Evolutionary conservation across 164 flowering plant genomes (phyloP), one percentile per base, ranked within the genome.

Genomic region (Berberis vulgaris): DNA sequence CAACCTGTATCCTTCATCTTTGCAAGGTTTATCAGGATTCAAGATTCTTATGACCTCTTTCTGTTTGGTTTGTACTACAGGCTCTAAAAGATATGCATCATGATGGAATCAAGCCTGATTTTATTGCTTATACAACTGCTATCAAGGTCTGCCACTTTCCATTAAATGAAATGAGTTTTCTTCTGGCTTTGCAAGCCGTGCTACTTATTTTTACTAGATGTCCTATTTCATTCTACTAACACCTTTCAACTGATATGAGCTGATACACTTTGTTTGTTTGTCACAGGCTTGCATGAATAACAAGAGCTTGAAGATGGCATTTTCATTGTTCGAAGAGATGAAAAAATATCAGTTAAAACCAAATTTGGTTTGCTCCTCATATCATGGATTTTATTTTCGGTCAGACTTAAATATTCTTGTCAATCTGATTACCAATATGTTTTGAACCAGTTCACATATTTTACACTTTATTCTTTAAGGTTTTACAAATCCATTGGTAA

Each of bases 111-210:
- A 78, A 74, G 60, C 93, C 96, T 62, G 98, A 92, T 73, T 91
- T 89, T 57, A 68, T 92, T 62, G 81, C 96, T 50, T 92, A 89
- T 67, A 87, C 98, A 61, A 79, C 92, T 65, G 86, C 87, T 50
- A 89, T 92, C 55, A 89, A 89, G 96, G 98, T 92, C 45, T 10
- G 54, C 11, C 40, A 53, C 10, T 65, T 61, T 63, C 67, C 38
- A 5, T 59, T 41, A 26, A 6, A 47, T 65, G 13, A 40, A 1
- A 43, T 60, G 49, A 64, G 43, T 61, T 67, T n/a, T 43, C 6
- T 9, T 4, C 3, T 6, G 26, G 4, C n/a, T 53, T 53, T 46
- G 5, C 49, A 46, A 5, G 3, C 7, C 0, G n/a, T 54, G 5
- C n/a, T 13, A 9, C 38, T 5, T 47, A 54, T 6, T 13, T 54